phyloP scores from a whole-genome alignment of 129 eudicot species.

The Escallonia rubra region DNA sequence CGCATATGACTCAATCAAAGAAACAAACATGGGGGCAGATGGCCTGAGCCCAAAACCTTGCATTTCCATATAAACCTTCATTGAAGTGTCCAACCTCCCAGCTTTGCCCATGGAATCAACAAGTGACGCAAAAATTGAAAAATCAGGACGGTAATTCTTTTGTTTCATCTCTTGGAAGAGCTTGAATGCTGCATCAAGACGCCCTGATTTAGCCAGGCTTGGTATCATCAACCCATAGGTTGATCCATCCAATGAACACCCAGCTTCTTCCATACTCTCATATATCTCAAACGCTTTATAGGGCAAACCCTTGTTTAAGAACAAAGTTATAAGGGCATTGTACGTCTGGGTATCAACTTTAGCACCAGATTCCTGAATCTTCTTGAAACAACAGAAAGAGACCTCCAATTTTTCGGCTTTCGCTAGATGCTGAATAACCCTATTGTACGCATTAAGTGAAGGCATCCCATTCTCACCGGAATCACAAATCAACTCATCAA shows the following conservation, averaged over 20 bases:
- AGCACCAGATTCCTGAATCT: conserved; percentile 66
- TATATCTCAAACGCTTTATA: conserved; percentile 94
- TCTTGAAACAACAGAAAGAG: conserved; percentile 80
- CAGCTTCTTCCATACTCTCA: conserved; percentile 71
- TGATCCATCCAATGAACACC: conserved; percentile 67
- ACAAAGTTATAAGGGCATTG: conserved; percentile 71
- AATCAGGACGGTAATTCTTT: conserved; percentile 56
- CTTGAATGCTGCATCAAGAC: conserved; percentile 84
- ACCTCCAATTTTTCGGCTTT: conserved; percentile 92
- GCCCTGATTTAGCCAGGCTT: conserved; percentile 78
- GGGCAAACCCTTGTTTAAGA: conserved; percentile 79
- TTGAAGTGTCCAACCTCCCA: conserved; percentile 86
- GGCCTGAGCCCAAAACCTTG: conserved; percentile 88
- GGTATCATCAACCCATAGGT: conserved; percentile 95
- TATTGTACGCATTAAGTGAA: conserved; percentile 48
- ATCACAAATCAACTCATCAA: conserved; percentile 76
- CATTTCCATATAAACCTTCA: conserved; percentile 94
- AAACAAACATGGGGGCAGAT: conserved; percentile 80
- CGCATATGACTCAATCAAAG: conserved; percentile 77
- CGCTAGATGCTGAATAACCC: conserved; percentile 76
- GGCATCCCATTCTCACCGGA: conserved; percentile 27
- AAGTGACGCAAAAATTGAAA: conserved; percentile 57
- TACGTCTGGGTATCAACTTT: conserved; percentile 68
- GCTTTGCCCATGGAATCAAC: conserved; percentile 96
- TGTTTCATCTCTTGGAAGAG: conserved; percentile 87